phyloP scores from a whole-genome alignment of 2,329 filamentous ascomycete species.

The Pezicula rhizophila region DNA sequence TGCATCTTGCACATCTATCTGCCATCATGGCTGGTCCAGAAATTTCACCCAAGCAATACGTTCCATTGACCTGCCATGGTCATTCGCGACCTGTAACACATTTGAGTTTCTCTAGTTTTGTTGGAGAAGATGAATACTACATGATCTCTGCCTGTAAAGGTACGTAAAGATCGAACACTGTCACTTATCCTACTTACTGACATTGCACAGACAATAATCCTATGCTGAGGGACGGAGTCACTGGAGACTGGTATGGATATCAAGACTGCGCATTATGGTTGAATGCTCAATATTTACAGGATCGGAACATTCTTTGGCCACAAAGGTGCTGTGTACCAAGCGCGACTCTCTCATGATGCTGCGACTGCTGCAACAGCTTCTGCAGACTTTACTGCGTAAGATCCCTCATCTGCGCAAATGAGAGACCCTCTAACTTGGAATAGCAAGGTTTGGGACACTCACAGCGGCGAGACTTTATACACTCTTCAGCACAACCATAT shows the following conservation, averaged over 20 bases:
- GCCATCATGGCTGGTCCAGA: constrained; percentile 22
- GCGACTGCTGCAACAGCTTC: constrained; percentile 86
- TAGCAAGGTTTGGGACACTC: constrained; percentile 91
- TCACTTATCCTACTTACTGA: constrained; percentile 11
- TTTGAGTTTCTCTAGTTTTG: constrained; percentile 62
- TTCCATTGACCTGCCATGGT: constrained; percentile 70
- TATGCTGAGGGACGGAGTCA: constrained; percentile 94
- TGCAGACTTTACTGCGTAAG: constrained; percentile 90
- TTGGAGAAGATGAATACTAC: constrained; percentile 61
- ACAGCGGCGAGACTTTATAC: constrained; percentile 82
- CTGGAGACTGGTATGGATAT: constrained; percentile 72
- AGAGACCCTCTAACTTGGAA: background rate
- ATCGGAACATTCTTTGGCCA: constrained; percentile 98
- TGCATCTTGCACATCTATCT: background rate
- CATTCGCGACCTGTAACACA: constrained; percentile 71
- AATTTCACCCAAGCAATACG: constrained; percentile 29
- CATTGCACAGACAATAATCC: constrained; percentile 76
- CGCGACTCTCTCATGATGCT: constrained; percentile 81
- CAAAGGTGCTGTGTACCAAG: constrained; percentile 97
- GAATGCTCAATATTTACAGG: constrained; percentile 35
- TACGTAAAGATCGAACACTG: constrained; percentile 21
- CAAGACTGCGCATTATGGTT: background rate
- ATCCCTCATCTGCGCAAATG: constrained; percentile 9
- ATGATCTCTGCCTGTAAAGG: constrained; percentile 69
- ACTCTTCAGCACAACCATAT: constrained; percentile 92